Conservation (phyloP, 306 rosid species). For the Aeschynomene evenia region DNA sequence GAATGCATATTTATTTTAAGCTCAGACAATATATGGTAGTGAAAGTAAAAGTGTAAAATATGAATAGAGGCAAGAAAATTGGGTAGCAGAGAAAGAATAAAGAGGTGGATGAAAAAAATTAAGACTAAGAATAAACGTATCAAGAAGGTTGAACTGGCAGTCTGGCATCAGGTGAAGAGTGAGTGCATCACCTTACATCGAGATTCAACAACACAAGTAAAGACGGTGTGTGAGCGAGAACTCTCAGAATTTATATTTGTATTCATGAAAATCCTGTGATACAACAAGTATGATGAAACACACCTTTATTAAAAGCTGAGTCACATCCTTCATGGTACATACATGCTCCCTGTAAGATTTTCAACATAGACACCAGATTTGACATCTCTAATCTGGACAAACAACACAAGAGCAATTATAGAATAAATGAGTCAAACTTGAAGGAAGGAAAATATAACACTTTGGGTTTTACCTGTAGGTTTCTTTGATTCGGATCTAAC, state of each 20-base stretch:
- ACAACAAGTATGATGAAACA: slow-evolving; percentile 22
- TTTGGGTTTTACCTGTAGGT: slow-evolving; percentile 58
- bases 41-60: background rate
- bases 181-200: slow-evolving; percentile 67
- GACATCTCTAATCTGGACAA: slow-evolving; percentile 79
- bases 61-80: background rate
- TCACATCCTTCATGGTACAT: slow-evolving; percentile 61
- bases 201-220: slow-evolving; percentile 88
- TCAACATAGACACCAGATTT: slow-evolving; percentile 94
- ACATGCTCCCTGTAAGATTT: slow-evolving; percentile 77
- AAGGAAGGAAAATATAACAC: background rate
- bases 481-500: slow-evolving; percentile 78
- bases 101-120: background rate
- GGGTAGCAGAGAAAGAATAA: background rate
- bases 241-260: slow-evolving; percentile 76
- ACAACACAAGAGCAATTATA: background rate
- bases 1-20: background rate
- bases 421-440: slow-evolving; percentile 5
- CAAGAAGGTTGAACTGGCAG: no score
- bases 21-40: background rate
- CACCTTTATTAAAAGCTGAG: slow-evolving; percentile 70
- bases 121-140: background rate
- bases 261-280: no score
- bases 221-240: slow-evolving; percentile 95
- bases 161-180: no score